Evolutionary conservation across 345 rosid genomes (phyloP).

Genomic region (Eucalyptus pauciflora): DNA sequence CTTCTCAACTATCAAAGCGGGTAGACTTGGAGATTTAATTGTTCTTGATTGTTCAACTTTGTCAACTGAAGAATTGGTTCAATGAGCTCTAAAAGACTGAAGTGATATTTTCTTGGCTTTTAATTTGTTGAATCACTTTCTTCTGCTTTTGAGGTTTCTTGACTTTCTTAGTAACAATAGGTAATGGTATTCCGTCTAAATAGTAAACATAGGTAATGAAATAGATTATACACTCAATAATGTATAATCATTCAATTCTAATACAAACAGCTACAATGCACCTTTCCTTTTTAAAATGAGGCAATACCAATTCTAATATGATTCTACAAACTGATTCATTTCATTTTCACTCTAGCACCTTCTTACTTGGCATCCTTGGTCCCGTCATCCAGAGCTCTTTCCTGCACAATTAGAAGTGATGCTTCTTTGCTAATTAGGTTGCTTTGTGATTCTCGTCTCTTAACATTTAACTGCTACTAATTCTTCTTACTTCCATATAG

Average conservation of each 20-base stretch:
- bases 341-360: not conserved
- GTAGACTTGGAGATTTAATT: not conserved
- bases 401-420: not conserved
- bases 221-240: not conserved
- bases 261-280: not conserved
- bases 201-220: not conserved
- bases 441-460: not conserved
- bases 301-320: not conserved
- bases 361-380: not conserved
- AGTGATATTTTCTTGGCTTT: not conserved
- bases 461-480: not conserved
- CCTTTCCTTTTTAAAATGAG: not conserved
- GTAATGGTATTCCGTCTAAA: not conserved
- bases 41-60: not conserved
- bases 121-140: not conserved
- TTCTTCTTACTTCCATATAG: constrained; percentile 15
- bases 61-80: not conserved
- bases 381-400: not conserved
- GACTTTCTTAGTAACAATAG: not conserved
- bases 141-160: not conserved
- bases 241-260: not conserved
- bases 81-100: not conserved
- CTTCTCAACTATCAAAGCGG: not conserved
- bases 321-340: not conserved
- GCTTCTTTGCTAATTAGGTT: not conserved